Base-by-base conservation (phyloP, 2,329 filamentous ascomycete species). In the Colletotrichum simmondsii region DNA sequence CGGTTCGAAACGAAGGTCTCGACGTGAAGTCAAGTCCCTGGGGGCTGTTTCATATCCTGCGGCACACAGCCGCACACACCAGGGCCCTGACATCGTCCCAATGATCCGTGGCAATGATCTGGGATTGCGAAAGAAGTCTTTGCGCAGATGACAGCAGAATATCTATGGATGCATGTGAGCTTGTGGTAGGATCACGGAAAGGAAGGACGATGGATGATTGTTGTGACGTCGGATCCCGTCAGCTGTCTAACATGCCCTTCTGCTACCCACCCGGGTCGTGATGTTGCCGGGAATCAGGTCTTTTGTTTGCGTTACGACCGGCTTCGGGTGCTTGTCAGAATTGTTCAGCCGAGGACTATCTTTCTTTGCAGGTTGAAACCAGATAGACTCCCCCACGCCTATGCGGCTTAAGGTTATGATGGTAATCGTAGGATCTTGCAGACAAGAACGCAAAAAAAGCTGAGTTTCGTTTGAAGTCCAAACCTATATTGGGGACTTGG, bases 1-100 rank as follows among this genome's bases (percentile, higher is more conserved):
- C 26, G 26, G 65, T 64, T 59, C 69, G 69, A 69, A 72, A 72
- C 69, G 37, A 26, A 46, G 64, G 30, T 72, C 65, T 68, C 65
- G 53, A 32, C 24, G 49, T 58, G 58, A 22, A 5, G 7, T 37
- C 37, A n/a, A 10, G 19, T 49, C 26, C 53, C 49, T 8, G 19
- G 5, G 16, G 24, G 14, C 16, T 37, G 69, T 72, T 69, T 72
- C 69, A 69, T 22, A 26, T 53, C 12, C 22, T 49, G 59, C 8
- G 58, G 28, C 16, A 4, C 37, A 14, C 24, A 59, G 53, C 46
- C 35, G 12, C 24, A 65, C 52, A 16, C 11, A 42, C 16, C 5
- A 3, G 4, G 16, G 58, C 22, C 3, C 30, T 63, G 28, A 24
- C 37, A 30, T 56, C 52, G 68, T 71, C 57, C 37, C 64, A 71